phyloP scores from a whole-genome alignment of 345 rosid species.

The Leavenworthia alabamica region DNA sequence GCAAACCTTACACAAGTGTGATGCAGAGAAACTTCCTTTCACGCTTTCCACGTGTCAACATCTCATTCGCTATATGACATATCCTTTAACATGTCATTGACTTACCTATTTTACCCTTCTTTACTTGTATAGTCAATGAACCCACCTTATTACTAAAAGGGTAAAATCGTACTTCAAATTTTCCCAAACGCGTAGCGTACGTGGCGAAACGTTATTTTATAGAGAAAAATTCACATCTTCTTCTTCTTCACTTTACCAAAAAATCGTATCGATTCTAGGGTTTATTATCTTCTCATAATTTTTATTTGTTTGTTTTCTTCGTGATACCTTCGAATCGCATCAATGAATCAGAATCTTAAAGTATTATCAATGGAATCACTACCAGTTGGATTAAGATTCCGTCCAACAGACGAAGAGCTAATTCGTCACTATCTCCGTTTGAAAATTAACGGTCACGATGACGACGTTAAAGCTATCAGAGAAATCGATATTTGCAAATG shows the following conservation, averaged over 20 bases:
- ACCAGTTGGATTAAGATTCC: slow-evolving; percentile 82
- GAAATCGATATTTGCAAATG: slow-evolving; percentile 83
- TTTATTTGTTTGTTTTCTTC: neutral
- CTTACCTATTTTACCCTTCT: slow-evolving; percentile 13
- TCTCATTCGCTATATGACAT: slow-evolving; percentile 2
- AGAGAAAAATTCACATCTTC: neutral
- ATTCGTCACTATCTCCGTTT: slow-evolving; percentile 55
- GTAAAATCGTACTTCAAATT: neutral
- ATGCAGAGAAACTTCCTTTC: slow-evolving; percentile 14
- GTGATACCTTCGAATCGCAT: slow-evolving; percentile 28
- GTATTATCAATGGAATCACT: slow-evolving; percentile 44
- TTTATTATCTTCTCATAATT: neutral
- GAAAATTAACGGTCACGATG: slow-evolving; percentile 67
- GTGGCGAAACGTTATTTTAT: neutral
- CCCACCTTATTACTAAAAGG: neutral
- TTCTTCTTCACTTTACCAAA: slow-evolving; percentile 32
- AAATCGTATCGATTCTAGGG: slow-evolving; percentile 17
- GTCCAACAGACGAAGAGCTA: slow-evolving; percentile 84
- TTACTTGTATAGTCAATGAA: no score
- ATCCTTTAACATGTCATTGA: neutral
- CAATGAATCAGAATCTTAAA: slow-evolving; percentile 40
- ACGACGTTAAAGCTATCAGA: slow-evolving; percentile 51
- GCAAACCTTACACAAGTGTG: slow-evolving; percentile 1
- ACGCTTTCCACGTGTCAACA: slow-evolving; percentile 9
- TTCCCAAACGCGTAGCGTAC: slow-evolving; percentile 11